Percentiles rank a stretch among this genome's conserved stretches.
Evolutionary conservation across 2,329 filamentous ascomycete species (phyloP).

Genomic region (Fusarium sp.): DNA sequence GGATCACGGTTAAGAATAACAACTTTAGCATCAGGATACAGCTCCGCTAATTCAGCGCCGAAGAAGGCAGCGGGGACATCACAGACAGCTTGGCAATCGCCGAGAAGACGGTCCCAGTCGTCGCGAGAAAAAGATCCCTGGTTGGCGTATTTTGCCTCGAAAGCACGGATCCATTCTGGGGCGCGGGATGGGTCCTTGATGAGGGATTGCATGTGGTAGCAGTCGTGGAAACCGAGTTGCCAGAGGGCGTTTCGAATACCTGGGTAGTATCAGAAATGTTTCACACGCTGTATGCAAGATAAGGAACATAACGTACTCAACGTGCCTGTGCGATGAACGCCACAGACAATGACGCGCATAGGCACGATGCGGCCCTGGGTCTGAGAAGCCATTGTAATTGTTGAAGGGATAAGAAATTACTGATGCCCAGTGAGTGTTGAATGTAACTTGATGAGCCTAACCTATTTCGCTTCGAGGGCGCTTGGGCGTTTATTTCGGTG

Average conservation of each 20-base stretch:
- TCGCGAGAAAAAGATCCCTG: slow-evolving; percentile 48
- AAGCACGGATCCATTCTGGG: slow-evolving; percentile 48
- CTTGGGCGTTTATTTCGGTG: slow-evolving; percentile 26
- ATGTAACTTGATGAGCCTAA: slow-evolving; percentile 18
- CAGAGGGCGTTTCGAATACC: slow-evolving; percentile 50
- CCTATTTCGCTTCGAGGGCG: slow-evolving; percentile 24
- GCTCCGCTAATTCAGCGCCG: slow-evolving; percentile 50
- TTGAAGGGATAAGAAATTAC: slow-evolving; percentile 15
- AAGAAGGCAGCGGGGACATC: slow-evolving; percentile 68
- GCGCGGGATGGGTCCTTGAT: slow-evolving; percentile 43
- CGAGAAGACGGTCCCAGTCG: slow-evolving; percentile 60
- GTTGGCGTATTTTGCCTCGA: slow-evolving; percentile 49
- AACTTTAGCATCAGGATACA: slow-evolving; percentile 52
- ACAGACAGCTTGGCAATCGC: slow-evolving; percentile 61
- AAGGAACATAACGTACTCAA: slow-evolving; percentile 49
- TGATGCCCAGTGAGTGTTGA: slow-evolving; percentile 23
- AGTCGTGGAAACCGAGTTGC: slow-evolving; percentile 52
- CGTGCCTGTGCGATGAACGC: slow-evolving; percentile 53
- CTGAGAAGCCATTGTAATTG: slow-evolving; percentile 21
- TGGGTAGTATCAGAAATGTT: slow-evolving; percentile 28
- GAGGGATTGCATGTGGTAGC: slow-evolving; percentile 52
- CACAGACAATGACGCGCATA: slow-evolving; percentile 55
- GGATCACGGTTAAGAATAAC: slow-evolving; percentile 54
- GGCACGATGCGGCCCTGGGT: slow-evolving; percentile 49
- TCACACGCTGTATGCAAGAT: slow-evolving; percentile 7